phyloP scores from a whole-genome alignment of 306 rosid species.

The Dryas drummondii region DNA sequence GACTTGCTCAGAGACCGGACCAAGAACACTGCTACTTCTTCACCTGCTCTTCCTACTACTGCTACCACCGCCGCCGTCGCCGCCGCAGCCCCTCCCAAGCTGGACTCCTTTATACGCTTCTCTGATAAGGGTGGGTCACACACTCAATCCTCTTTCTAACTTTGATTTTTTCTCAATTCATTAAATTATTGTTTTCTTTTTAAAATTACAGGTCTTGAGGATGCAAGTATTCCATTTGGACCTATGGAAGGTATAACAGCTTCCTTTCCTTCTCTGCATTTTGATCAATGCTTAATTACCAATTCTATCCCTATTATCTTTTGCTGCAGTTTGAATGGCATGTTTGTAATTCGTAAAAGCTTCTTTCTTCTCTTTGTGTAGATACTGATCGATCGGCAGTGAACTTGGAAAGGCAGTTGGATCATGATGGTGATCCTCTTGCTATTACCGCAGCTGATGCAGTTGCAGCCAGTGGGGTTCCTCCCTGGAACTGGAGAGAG shows the following conservation, averaged over 20 bases:
- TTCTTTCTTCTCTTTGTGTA: constrained; percentile 6
- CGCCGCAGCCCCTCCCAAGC: constrained; percentile 40
- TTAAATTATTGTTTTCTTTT: not conserved
- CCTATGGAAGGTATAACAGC: constrained; percentile 68
- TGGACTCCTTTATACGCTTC: constrained; percentile 67
- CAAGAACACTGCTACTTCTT: not conserved
- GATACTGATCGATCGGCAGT: constrained; percentile 70
- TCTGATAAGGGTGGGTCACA: constrained; percentile 56
- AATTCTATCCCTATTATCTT: too few species aligned
- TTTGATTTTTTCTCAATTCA: not conserved
- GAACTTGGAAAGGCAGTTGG: constrained; percentile 75
- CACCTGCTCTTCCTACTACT: not conserved
- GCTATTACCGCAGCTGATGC: constrained; percentile 74
- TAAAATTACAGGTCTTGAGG: constrained; percentile 62
- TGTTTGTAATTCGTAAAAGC: not conserved
- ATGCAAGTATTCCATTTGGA: constrained; percentile 65
- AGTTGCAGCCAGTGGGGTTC: constrained; percentile 74
- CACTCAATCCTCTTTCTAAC: not conserved
- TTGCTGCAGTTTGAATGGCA: not conserved
- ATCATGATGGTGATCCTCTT: constrained; percentile 82
- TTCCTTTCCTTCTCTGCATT: not conserved
- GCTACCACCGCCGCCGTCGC: not conserved
- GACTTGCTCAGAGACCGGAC: constrained; percentile 8
- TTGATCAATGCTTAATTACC: too few species aligned
- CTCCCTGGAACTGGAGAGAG: constrained; percentile 92